phyloP scores from a whole-genome alignment of 106 monocot species.

The Dactylorhiza incarnata region DNA sequence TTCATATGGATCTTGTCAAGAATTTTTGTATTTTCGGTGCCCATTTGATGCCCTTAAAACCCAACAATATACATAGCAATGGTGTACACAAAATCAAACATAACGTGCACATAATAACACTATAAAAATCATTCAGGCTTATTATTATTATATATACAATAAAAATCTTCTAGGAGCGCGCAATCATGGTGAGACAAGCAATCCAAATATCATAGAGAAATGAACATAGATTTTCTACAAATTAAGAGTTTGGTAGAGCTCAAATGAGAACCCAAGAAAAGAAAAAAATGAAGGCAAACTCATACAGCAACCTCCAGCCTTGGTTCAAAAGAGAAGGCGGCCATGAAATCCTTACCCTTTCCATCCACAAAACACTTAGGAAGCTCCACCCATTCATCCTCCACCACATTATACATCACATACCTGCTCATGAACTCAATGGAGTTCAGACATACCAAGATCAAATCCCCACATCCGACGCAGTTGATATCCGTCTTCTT shows the following conservation, averaged over 20 bases:
- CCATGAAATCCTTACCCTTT: slow-evolving; percentile 43
- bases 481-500: slow-evolving; percentile 81
- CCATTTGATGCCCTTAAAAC: too few relatives aligned
- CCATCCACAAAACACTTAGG: slow-evolving; percentile 57
- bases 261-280: background rate
- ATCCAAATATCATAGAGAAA: background rate
- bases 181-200: too few relatives aligned
- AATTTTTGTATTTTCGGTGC: too few relatives aligned
- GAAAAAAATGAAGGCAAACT: slow-evolving; percentile 6
- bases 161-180: too few relatives aligned
- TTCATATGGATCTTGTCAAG: too few relatives aligned
- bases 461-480: slow-evolving; percentile 38
- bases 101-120: too few relatives aligned
- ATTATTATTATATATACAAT: too few relatives aligned
- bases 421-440: slow-evolving; percentile 36
- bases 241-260: background rate
- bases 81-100: too few relatives aligned
- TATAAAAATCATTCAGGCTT: too few relatives aligned
- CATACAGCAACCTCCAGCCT: slow-evolving; percentile 63
- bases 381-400: slow-evolving; percentile 56
- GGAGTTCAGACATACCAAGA: slow-evolving; percentile 63
- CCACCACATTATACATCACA: slow-evolving; percentile 38
- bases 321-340: slow-evolving; percentile 81
- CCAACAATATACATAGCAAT: too few relatives aligned
- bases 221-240: background rate